phyloP scores from a whole-genome alignment of 768 basidiomycete species.

The Imleria badia region DNA sequence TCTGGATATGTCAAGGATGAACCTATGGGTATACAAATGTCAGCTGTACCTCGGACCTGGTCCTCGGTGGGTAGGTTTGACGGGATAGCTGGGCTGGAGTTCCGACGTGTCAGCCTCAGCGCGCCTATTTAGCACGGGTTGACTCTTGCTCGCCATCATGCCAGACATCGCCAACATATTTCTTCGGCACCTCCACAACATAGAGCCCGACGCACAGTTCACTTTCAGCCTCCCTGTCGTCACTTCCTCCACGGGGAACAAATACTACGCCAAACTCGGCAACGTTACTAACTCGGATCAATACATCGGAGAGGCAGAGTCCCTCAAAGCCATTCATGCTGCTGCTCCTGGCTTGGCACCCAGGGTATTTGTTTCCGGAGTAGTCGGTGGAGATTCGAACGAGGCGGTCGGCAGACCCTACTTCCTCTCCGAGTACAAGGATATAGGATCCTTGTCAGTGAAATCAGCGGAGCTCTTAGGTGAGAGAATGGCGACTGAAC shows the following conservation, averaged over 20 bases:
- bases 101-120: background rate
- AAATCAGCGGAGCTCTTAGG: constrained; percentile 52
- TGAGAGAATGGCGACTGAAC: constrained; percentile 60
- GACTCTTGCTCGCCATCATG: constrained; percentile 19
- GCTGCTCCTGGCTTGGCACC: constrained; percentile 75
- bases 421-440: constrained; percentile 76
- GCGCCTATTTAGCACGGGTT: background rate
- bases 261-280: constrained; percentile 67
- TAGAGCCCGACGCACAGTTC: constrained; percentile 55
- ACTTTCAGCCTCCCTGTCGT: constrained; percentile 45
- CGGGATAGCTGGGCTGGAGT: background rate
- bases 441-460: constrained; percentile 47
- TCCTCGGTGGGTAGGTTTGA: background rate
- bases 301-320: constrained; percentile 65
- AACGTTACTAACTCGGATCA: constrained; percentile 55
- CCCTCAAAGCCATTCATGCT: constrained; percentile 56
- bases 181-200: constrained; percentile 42
- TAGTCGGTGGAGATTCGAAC: constrained; percentile 27
- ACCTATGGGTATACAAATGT: background rate
- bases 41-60: too few relatives aligned
- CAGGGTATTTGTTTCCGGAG: constrained; percentile 49
- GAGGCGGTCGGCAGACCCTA: constrained; percentile 46
- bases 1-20: background rate
- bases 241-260: constrained; percentile 53
- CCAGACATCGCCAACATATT: constrained; percentile 29